Percentiles rank a stretch among this genome's conserved stretches.
Conservation (phyloP, 73 alveolate genomes). For the Paramecium octaurelia region DNA sequence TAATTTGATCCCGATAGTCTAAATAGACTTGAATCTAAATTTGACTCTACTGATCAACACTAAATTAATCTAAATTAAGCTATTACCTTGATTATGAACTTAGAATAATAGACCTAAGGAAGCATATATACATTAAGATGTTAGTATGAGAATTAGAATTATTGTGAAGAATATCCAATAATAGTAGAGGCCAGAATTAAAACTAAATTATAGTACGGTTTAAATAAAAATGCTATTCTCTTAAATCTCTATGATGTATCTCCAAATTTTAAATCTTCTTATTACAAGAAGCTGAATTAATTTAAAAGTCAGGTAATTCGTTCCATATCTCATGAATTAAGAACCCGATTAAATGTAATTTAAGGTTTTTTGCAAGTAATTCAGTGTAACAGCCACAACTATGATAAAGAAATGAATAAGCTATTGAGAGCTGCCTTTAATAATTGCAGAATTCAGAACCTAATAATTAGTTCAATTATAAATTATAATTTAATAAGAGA, state of each 20-base stretch:
- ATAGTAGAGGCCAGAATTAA: background rate
- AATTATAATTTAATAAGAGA: constrained; percentile 20
- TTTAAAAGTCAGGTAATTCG: constrained; percentile 19
- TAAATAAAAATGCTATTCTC: background rate
- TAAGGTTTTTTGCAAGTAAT: constrained; percentile 1
- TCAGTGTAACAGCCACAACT: background rate
- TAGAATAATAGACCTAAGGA: background rate
- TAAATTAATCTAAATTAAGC: background rate
- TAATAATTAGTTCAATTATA: constrained; percentile 8
- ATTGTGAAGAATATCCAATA: background rate
- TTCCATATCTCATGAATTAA: constrained; percentile 21
- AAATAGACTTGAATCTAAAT: background rate
- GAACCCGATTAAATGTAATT: constrained; percentile 25
- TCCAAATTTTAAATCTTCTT: background rate
- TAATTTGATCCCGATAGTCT: background rate
- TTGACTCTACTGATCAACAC: background rate
- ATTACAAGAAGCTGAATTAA: background rate
- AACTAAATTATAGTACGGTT: background rate
- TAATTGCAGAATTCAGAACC: background rate
- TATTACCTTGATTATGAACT: background rate
- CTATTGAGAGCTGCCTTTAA: background rate
- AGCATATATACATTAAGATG: background rate
- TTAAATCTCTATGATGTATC: constrained; percentile 3
- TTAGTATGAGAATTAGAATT: background rate
- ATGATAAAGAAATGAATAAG: background rate